Percentiles rank a stretch among this genome's conserved stretches.
Evolutionary conservation across 1,284 basidiomycete genomes (phyloP).

Genomic region (Thelephora terrestris): DNA sequence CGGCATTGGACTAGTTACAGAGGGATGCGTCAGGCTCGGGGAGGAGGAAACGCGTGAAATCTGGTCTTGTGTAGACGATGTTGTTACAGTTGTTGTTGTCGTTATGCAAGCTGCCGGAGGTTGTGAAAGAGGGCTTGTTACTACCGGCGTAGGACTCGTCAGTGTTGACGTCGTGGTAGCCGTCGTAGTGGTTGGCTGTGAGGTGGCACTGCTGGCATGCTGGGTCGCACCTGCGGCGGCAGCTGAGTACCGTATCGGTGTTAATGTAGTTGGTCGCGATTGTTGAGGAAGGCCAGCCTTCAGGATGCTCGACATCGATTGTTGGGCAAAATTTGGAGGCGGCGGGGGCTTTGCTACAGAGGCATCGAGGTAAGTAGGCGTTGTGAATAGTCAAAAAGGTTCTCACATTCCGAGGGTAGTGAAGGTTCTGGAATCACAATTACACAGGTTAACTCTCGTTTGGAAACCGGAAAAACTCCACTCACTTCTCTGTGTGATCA

Average conservation of each 20-base stretch:
- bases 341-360: conserved; percentile 61
- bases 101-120: conserved; percentile 29
- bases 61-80: conserved; percentile 29
- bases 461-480: conserved; percentile 8
- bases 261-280: conserved; percentile 46
- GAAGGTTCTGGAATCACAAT: conserved; percentile 30
- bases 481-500: conserved; percentile 59
- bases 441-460: conserved; percentile 6
- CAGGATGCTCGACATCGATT: conserved; percentile 73
- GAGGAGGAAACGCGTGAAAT: conserved; percentile 48
- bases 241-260: conserved; percentile 85
- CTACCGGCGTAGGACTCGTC: conserved; percentile 24
- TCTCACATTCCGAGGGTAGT: conserved; percentile 35
- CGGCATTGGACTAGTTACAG: conserved; percentile 67
- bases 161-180: conserved; percentile 24
- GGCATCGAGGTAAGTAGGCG: neutral
- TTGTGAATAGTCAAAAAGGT: conserved; percentile 11
- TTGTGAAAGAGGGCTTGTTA: conserved; percentile 25
- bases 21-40: conserved; percentile 71
- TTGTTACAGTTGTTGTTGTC: conserved; percentile 21
- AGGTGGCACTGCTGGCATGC: conserved; percentile 12
- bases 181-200: conserved; percentile 24
- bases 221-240: conserved; percentile 81
- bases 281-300: conserved; percentile 54
- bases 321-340: conserved; percentile 70